phyloP scores from a whole-genome alignment of 306 rosid species.

The Argentina anserina region DNA sequence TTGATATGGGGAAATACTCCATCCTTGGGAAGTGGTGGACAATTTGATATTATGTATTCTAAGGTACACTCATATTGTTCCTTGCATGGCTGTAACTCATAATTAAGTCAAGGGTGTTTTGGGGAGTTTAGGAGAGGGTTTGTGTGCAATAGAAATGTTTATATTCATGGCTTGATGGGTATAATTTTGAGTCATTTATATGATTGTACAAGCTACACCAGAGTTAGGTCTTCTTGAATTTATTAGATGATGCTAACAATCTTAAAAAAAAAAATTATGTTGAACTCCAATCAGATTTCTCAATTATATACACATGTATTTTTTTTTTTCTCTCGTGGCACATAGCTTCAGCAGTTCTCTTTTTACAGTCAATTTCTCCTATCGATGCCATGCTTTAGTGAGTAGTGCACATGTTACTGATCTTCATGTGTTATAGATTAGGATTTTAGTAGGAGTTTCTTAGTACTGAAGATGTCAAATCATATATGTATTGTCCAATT shows the following conservation, averaged over 20 bases:
- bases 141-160: not conserved
- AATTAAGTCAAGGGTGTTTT: not conserved
- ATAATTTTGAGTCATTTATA: not conserved
- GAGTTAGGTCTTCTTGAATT: not conserved
- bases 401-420: not conserved
- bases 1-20: slow-evolving; percentile 87
- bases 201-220: not conserved
- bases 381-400: not conserved
- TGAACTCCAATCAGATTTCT: not conserved
- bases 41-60: slow-evolving; percentile 63
- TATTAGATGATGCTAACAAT: not conserved
- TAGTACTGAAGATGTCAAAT: not conserved
- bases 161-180: not conserved
- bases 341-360: not conserved
- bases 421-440: not conserved
- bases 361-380: not conserved
- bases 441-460: not conserved
- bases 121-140: not conserved
- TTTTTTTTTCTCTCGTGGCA: not conserved
- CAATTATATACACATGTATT: not conserved
- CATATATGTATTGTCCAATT: not conserved
- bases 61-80: slow-evolving; percentile 42
- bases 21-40: slow-evolving; percentile 70
- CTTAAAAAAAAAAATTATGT: not conserved
- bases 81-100: not conserved